Percentiles rank a stretch among this genome's conserved stretches.
These are phyloP conservation scores for Pterulicium gracile DNA, from an alignment of 1,284 basidiomycete genomes.

Conservation along the genomic window DNA sequence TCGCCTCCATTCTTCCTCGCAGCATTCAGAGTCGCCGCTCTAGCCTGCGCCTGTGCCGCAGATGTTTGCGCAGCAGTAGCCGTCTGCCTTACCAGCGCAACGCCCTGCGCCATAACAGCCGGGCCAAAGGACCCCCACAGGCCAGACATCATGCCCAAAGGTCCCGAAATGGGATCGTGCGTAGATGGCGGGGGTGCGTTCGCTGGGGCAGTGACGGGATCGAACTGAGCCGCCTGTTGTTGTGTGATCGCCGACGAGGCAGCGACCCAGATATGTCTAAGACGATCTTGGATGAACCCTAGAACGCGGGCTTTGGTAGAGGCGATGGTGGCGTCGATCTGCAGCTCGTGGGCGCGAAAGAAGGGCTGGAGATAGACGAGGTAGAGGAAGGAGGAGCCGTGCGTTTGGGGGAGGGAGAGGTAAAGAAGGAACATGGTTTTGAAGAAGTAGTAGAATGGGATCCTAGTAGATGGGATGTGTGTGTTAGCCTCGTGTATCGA, in stretches of 20 bases:
- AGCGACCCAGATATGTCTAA: constrained; percentile 53
- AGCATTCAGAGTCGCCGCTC: constrained; percentile 13
- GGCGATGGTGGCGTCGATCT: constrained; percentile 71
- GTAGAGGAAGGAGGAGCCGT: constrained; percentile 77
- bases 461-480: constrained; percentile 34
- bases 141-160: constrained; percentile 49
- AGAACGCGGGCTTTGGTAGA: constrained; percentile 48
- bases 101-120: constrained; percentile 51
- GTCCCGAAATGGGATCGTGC: constrained; percentile 46
- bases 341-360: constrained; percentile 62
- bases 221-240: constrained; percentile 20
- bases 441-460: constrained; percentile 79
- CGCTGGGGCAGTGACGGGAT: constrained; percentile 20
- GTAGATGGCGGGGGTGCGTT: constrained; percentile 30
- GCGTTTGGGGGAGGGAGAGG: constrained; percentile 83
- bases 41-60: constrained; percentile 13
- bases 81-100: constrained; percentile 43
- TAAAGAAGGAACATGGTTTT: constrained; percentile 84
- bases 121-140: constrained; percentile 72
- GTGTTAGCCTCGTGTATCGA: constrained; percentile 1
- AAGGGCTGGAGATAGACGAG: constrained; percentile 67
- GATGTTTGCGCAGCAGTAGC: constrained; percentile 22
- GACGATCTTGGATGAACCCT: constrained; percentile 51
- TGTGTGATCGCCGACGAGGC: constrained; percentile 36
- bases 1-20: constrained; percentile 4